A percentile compares a stretch with the other conserved stretches of the same genome.
Conservation (phyloP, 306 rosid genomes). For the Argentina anserina region DNA sequence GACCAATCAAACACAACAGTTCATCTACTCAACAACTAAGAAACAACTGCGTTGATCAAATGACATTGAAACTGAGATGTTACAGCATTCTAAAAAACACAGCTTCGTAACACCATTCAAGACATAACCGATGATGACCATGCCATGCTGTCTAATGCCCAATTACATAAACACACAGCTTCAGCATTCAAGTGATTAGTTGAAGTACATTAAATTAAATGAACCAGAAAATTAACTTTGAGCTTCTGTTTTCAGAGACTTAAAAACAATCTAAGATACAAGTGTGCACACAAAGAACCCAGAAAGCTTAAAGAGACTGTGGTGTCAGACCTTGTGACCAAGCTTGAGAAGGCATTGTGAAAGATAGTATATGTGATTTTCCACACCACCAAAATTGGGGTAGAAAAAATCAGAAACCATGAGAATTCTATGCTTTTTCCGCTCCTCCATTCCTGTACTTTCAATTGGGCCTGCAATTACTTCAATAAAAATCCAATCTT, state of each 20-base stretch:
- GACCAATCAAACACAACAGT: constrained; percentile 16
- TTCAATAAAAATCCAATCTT: not conserved
- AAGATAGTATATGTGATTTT: constrained; percentile 79
- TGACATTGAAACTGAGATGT: not conserved
- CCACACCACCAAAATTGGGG: constrained; percentile 93
- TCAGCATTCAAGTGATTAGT: not conserved
- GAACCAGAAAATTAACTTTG: not conserved
- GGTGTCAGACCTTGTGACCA: constrained; percentile 77
- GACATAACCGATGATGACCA: not conserved
- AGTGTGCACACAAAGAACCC: not conserved
- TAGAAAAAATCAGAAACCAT: constrained; percentile 96
- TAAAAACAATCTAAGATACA: not conserved
- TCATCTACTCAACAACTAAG: constrained; percentile 1
- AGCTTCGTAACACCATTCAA: not conserved
- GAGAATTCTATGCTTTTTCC: constrained; percentile 52
- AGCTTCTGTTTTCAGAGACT: not conserved
- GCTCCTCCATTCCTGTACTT: constrained; percentile 44
- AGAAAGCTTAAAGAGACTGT: constrained; percentile 7
- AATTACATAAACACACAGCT: not conserved
- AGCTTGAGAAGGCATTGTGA: constrained; percentile 81
- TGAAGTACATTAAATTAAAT: not conserved
- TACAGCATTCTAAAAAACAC: not conserved
- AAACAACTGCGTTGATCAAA: not conserved
- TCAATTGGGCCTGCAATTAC: constrained; percentile 20
- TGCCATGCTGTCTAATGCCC: not conserved